Conservation (phyloP, 148 eudicot genomes). For the Polygonum maritimum region DNA sequence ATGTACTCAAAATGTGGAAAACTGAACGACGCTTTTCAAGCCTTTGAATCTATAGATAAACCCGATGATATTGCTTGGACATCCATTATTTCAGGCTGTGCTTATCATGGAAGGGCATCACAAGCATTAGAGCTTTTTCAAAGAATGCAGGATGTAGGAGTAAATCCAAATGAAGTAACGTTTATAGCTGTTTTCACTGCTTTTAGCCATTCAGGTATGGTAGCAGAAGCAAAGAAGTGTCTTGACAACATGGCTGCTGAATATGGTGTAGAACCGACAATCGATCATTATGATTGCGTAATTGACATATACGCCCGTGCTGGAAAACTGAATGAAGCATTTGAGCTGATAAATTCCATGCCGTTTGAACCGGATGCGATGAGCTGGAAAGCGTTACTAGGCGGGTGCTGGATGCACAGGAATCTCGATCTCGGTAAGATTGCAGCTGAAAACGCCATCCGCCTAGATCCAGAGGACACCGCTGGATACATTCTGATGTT, state of each 20-base stretch:
- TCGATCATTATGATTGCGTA: constrained; percentile 66
- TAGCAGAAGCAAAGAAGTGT: constrained; percentile 42
- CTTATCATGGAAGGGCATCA: constrained; percentile 47
- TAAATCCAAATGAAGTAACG: constrained; percentile 57
- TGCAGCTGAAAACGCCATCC: constrained; percentile 34
- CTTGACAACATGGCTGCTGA: constrained; percentile 48
- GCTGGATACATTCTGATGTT: constrained; percentile 30
- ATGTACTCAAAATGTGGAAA: constrained; percentile 79
- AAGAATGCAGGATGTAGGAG: constrained; percentile 35
- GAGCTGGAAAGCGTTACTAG: constrained; percentile 56
- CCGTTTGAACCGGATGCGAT: constrained; percentile 56
- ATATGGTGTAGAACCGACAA: constrained; percentile 36
- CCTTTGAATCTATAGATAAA: constrained; percentile 42
- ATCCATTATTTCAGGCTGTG: constrained; percentile 75
- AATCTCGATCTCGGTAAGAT: constrained; percentile 32
- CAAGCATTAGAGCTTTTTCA: constrained; percentile 52
- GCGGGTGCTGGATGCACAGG: constrained; percentile 43
- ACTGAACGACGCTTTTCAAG: constrained; percentile 42
- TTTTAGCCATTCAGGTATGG: constrained; percentile 70
- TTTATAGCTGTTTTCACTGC: constrained; percentile 68
- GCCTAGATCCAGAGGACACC: constrained; percentile 25
- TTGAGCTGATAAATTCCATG: constrained; percentile 47
- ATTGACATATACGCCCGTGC: constrained; percentile 72
- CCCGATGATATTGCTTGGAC: constrained; percentile 66
- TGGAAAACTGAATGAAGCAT: constrained; percentile 58